Evolutionary conservation across 176 grass and related monocot species (phyloP), one percentile per base, ranked within the genome.

Genomic region (Melocanna baccifera): DNA sequence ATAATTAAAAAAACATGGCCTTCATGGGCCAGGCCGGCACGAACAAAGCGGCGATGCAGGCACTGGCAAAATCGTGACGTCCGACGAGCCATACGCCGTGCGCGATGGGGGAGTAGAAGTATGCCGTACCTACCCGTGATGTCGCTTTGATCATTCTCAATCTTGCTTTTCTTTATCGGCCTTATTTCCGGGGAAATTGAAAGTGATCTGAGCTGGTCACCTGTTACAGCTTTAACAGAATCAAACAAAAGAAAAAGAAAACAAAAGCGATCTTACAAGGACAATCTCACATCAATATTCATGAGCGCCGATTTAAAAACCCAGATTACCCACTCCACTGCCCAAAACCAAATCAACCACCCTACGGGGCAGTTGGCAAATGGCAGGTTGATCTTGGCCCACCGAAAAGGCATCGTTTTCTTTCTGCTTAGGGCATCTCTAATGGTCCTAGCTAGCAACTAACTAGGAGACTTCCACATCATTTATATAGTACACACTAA

Each of bases 291-390:
- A 84, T 84, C 32, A 34, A 34, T 2, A 34, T 34, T 4, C 46
- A 76, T 84, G 46, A 18, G 23, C 34, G 15, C 48, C 56, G 58
- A 62, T 13, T 6, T 34, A 34, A 34, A 34, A 34, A 58, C 55
- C 55, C 8, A 3, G 61, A 76, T 67, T 36, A 76, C 48, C 73
- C 83, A 78, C 63, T 77, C 73, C 50, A 77, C 62, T 7, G 20
- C 26, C 66, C 32, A 85, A 12, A 37, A 62, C 28, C 28, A 83
- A 74, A 64, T 52, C 69, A 51, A 20, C 64, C 28, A 25, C 22
- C 29, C 6, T 25, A 8, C 8, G 23, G 62, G 41, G 50, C 34
- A 19, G 29, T 15, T 73, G 81, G 40, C 12, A 4, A 16, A 30
- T 20, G 61, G 45, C 34, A 66, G 61, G n/a, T 76, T 12, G 30